These are phyloP conservation scores for Salix koriyanagi DNA, from an alignment of 345 rosid species.

Conservation along the genomic window DNA sequence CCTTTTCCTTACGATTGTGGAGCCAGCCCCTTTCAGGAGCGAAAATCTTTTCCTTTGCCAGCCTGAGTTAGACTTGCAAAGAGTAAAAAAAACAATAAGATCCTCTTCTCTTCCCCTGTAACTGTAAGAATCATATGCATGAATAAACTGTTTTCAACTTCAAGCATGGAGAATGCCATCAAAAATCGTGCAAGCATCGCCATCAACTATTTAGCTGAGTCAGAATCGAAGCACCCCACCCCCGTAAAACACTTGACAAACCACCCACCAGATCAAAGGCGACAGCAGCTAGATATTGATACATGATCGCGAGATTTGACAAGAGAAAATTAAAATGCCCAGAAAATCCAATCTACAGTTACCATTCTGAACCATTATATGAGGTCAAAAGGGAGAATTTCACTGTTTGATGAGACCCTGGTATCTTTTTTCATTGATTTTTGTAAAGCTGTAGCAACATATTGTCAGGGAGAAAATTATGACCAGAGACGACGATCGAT, in stretches of 20 bases:
- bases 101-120: not conserved
- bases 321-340: not conserved
- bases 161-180: not conserved
- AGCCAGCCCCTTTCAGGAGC: not conserved
- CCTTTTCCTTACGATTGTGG: not conserved
- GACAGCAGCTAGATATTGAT: conserved; percentile 1
- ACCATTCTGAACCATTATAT: not conserved
- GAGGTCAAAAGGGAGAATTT: not conserved
- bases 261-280: not conserved
- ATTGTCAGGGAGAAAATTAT: not conserved
- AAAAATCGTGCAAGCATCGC: not conserved
- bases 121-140: not conserved
- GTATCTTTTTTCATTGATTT: not conserved
- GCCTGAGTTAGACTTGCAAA: not conserved
- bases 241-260: not conserved
- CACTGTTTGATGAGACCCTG: not conserved
- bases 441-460: not conserved
- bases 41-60: not conserved
- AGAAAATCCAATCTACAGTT: not conserved
- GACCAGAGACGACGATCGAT: not conserved
- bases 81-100: not conserved
- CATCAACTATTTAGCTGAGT: too few species aligned
- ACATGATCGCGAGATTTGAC: not conserved
- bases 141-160: not conserved
- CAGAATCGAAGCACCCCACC: not conserved